Base-by-base conservation (phyloP, 805 yeast genomes). In the Ogataea naganishii region DNA sequence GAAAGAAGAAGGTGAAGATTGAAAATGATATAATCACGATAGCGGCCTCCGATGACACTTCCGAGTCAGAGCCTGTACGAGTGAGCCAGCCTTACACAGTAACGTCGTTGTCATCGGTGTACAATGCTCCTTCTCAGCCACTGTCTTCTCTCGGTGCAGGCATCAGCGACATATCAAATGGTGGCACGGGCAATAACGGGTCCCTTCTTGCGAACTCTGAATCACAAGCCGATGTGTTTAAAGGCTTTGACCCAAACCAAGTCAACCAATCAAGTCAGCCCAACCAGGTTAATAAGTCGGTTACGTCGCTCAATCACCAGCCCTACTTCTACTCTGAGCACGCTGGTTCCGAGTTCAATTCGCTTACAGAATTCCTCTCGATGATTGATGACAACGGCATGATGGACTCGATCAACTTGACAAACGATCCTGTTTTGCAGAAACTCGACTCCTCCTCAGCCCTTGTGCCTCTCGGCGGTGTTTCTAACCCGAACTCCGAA, bases 301-400 rank as follows among this genome's bases (percentile, higher is more conserved):
- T 24, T 14, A 21, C 24, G 10, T 31, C 37, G 4, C 37, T 57
- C n/a, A 56, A 69, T 41, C 83, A 76, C 35, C 82, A 76, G 38
- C 92, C 94, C 1, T 72, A 80, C 34, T 86, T 86, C 58, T 80
- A 75, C 39, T 81, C 95, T 0, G 95, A 86, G 45, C 94, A 86
- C 49, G 94, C 92, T 0, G 95, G 95, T 2, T 78, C 92, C 14
- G 96, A 88, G 56, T 86, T 88, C 48, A 76, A 85, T 38, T 85
- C 95, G 1, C 62, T 88, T 41, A 85, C 85, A 35, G 96, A 88
- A 49, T 88, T 88, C 45, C 59, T 88, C 30, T 76, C 88, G 2
- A 83, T 88, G 83, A 72, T 88, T 26, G 96, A 88, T 44, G 95
- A 86, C 47, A 82, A 88, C 0, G 82, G 76, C 30, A 58, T 77